Conservation (phyloP, 345 rosid species). For the Cardamine resedifolia region DNA sequence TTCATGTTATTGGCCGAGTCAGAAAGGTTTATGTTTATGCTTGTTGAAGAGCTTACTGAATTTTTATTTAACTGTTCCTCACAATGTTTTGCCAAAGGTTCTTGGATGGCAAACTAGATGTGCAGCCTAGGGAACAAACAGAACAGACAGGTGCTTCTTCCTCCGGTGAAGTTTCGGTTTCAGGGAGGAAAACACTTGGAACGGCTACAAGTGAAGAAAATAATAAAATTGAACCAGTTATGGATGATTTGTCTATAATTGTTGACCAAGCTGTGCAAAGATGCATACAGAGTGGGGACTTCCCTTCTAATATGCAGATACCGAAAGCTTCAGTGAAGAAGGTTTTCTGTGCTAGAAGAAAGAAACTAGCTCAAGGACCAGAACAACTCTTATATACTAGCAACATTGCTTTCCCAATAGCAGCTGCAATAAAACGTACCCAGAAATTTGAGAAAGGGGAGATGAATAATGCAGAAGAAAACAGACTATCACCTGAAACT, state of each 20-base stretch:
- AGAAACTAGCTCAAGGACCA: constrained; percentile 60
- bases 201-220: constrained; percentile 37
- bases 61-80: constrained; percentile 5
- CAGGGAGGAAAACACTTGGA: constrained; percentile 32
- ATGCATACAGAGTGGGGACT: constrained; percentile 46
- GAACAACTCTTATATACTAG: constrained; percentile 69
- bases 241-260: constrained; percentile 50
- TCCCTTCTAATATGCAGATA: constrained; percentile 53
- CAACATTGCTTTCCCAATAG: constrained; percentile 82
- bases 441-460: constrained; percentile 38
- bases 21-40: neutral
- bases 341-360: constrained; percentile 59
- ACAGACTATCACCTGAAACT: constrained; percentile 42
- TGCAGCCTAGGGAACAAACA: constrained; percentile 39
- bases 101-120: constrained; percentile 65
- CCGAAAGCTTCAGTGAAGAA: constrained; percentile 71
- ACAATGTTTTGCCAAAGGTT: constrained; percentile 46
- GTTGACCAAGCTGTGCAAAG: constrained; percentile 51
- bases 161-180: constrained; percentile 39
- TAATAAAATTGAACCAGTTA: constrained; percentile 41
- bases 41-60: neutral
- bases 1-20: constrained; percentile 1
- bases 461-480: constrained; percentile 34
- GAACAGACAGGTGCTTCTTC: constrained; percentile 42
- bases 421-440: constrained; percentile 52